Percentiles rank a stretch among this genome's conserved stretches.
phyloP scores from a whole-genome alignment of 2,329 filamentous ascomycete species.

The Chrysoporthe austroafricana region DNA sequence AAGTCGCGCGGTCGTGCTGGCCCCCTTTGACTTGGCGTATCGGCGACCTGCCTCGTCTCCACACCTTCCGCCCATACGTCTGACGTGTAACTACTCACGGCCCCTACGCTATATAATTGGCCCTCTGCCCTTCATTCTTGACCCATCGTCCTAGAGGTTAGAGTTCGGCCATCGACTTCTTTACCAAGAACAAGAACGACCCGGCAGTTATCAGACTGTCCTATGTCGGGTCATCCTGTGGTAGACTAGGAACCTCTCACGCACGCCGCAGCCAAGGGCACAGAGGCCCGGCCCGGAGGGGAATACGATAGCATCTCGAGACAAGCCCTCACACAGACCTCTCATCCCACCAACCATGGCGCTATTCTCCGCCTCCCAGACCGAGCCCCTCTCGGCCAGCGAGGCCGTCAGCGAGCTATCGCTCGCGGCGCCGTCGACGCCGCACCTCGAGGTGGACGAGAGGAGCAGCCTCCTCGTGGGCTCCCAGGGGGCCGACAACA shows the following conservation, averaged over 20 bases:
- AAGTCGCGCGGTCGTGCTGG: not conserved
- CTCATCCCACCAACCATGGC: slow-evolving; percentile 1
- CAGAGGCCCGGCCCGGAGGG: not conserved
- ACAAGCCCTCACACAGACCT: not conserved
- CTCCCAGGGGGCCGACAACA: slow-evolving; percentile 25
- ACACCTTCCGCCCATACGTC: not conserved
- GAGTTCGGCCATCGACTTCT: not conserved
- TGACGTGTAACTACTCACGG: not conserved
- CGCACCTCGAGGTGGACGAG: slow-evolving; percentile 6
- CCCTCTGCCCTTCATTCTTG: not conserved
- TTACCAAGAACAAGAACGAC: not conserved
- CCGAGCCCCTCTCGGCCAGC: not conserved
- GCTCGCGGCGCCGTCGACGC: not conserved
- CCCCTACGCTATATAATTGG: not conserved
- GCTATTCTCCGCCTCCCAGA: slow-evolving; percentile 12
- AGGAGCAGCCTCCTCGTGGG: slow-evolving; percentile 1
- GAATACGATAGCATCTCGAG: not conserved
- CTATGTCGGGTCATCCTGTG: not conserved
- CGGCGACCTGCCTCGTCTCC: slow-evolving; percentile 16
- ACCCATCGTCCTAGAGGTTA: not conserved
- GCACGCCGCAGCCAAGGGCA: not conserved
- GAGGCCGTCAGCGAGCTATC: slow-evolving; percentile 1
- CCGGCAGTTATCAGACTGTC: slow-evolving; percentile 27
- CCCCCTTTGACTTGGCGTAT: slow-evolving; percentile 18
- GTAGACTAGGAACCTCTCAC: not conserved